Base-by-base conservation (phyloP, 2,329 filamentous ascomycete species). In the Diaporthe sp. region DNA sequence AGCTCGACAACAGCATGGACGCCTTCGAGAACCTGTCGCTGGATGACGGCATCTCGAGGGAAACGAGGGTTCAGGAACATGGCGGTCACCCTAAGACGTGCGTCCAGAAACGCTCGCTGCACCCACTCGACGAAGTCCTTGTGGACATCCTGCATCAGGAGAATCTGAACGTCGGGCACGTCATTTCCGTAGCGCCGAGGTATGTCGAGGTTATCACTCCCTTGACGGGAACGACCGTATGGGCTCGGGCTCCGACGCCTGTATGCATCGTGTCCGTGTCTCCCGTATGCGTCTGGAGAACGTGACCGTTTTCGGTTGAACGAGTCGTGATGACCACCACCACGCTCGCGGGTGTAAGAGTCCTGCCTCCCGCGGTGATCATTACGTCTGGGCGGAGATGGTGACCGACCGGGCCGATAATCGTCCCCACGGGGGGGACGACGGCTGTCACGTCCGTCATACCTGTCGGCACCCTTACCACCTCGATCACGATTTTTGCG, bases 141-240 rank as follows among this genome's bases (percentile, higher is more conserved):
- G 76, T 93, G 91, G 17, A 97, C 89, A 79, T 95, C 92, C 78
- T 96, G 92, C 60, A 96, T 88, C 7, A 97, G 90, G 39, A 98
- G 90, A 42, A 98, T 91, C 82, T 98, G 95, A 22, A 98, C 94
- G 80, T 98, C 95, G 3, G 96, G 96, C 31, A 98, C 92, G 78
- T 97, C 92, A 75, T 90, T 87, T 6, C 94, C 92, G 75, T 92
- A 90, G 75, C 95, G 90, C 74, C 92, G 90, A 58, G 95, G 94
- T 10, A 98, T 90, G 42, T 94, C 93, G 17, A 95, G 86, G 49
- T 91, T 87, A 77, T 94, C 91, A 47, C 87, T 85, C 72, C 93
- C 89, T 74, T 88, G 85, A 31, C 89, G 84, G 68, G 88, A 84
- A 44, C 88, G 81, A 5, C 84, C 83, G 76, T 87, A 85, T 0